Conservation (phyloP, 2,329 filamentous ascomycete genomes). For the Periconia digitata region DNA sequence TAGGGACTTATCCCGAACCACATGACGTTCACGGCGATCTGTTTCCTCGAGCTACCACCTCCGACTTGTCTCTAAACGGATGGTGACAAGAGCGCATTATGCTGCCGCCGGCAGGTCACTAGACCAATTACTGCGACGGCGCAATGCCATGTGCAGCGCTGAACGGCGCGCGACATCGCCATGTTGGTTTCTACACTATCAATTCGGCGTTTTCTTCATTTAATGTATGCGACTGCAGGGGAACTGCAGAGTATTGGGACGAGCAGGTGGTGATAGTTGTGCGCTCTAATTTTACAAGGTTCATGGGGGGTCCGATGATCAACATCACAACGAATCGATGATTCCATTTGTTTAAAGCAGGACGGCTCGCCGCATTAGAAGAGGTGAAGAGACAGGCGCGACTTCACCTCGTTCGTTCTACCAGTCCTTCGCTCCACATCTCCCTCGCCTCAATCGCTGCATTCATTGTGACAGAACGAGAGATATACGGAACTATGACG, state of each 20-base stretch:
- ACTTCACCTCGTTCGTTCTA: not conserved
- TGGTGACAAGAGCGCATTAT: not conserved
- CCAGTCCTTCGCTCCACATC: too few species aligned
- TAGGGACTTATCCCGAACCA: not conserved
- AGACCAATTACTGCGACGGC: not conserved
- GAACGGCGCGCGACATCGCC: not conserved
- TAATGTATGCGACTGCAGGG: not conserved
- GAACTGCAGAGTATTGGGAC: too few species aligned
- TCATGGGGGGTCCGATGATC: too few species aligned
- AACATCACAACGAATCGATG: not conserved
- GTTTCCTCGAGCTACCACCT: not conserved
- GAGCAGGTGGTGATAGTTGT: too few species aligned
- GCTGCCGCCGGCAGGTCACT: not conserved
- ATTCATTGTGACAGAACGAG: too few species aligned
- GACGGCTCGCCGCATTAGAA: not conserved
- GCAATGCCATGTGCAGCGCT: too few species aligned
- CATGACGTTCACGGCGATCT: not conserved
- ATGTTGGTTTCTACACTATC: not conserved
- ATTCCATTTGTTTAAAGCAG: not conserved
- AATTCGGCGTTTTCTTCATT: not conserved
- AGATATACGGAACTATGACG: constrained; percentile 18
- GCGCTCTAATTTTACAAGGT: too few species aligned
- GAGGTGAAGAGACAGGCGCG: not conserved
- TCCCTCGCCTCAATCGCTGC: too few species aligned
- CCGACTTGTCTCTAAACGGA: not conserved